Evolutionary conservation across 2,329 filamentous ascomycete genomes (phyloP), one percentile per base, ranked within the genome.

Genomic region (Exophiala alcalophila): DNA sequence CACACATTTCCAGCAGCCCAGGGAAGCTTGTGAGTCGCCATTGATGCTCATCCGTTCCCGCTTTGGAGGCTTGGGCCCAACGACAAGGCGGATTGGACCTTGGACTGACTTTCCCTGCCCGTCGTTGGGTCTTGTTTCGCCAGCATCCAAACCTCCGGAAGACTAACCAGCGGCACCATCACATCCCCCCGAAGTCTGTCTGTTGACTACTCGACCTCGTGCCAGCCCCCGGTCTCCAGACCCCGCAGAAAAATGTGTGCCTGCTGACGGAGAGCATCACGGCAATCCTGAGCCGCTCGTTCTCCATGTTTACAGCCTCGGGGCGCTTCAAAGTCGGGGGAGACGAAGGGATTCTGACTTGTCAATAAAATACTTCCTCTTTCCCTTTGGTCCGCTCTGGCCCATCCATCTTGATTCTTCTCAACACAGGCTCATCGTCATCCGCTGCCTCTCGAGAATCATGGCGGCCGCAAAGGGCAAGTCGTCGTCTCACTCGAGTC

Each of bases 401-500:
- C 10, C 7, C 15, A 11, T 14, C 6, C 27, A 14, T 15, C 19
- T 14, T 9, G 9, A 10, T 14, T 44, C 16, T n/a, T 28, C 29
- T 20, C 10, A 4, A 25, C 26, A 37, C 27, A 25, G 4, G 15
- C 20, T 14, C 6, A 19, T 20, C 30, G 21, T 25, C 9, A 12
- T 29, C 30, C 9, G 8, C 16, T 35, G 8, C n/a, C n/a, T n/a
- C n/a, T 23, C 32, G 23, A 24, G 30, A 31, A 44, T 30, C 29
- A 49, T 49, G 46, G 33, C 36, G 24, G 27, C 24, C 10, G 11
- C 8, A 15, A 45, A 45, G 23, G 34, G 18, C 18, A 28, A 32
- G 11, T 16, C 20, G 12, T 38, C 40, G 26, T 35, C 59, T 42
- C 67, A 61, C 44, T 65, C 63, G 35, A 65, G 61, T 51, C 46